Percentiles rank a stretch among this genome's conserved stretches.
phyloP scores from a whole-genome alignment of 148 eudicot genomes.

The Tetragonia tetragonoides region DNA sequence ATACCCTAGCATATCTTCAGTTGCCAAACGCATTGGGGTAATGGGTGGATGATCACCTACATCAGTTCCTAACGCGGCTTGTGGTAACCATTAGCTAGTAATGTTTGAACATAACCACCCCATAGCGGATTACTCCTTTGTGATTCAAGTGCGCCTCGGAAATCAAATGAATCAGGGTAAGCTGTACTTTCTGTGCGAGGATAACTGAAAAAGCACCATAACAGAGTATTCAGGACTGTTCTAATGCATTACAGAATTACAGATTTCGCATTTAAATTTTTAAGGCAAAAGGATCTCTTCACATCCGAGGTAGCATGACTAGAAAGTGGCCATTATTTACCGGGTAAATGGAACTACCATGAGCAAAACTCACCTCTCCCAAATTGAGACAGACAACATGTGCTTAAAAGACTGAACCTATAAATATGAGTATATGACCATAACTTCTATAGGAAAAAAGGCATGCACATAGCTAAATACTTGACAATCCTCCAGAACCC shows the following conservation, averaged over 20 bases:
- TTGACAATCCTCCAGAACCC: not conserved
- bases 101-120: conserved; percentile 57
- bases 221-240: conserved; percentile 7
- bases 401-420: not conserved
- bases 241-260: not conserved
- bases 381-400: not conserved
- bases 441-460: not conserved
- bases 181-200: conserved; percentile 98
- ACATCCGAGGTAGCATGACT: not conserved
- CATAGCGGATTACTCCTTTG: conserved; percentile 53
- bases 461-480: not conserved
- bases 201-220: conserved; percentile 50
- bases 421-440: not conserved
- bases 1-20: conserved; percentile 71
- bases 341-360: not conserved
- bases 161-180: conserved; percentile 90
- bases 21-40: conserved; percentile 82
- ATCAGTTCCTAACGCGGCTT: conserved; percentile 86
- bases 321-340: conserved; percentile 1
- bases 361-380: not conserved
- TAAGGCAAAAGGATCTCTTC: not conserved
- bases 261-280: not conserved
- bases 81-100: conserved; percentile 55
- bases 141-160: conserved; percentile 62
- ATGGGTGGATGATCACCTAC: conserved; percentile 97